Evolutionary conservation across 2,329 filamentous ascomycete genomes (phyloP).

Genomic region (Colletotrichum neosansevieriae): DNA sequence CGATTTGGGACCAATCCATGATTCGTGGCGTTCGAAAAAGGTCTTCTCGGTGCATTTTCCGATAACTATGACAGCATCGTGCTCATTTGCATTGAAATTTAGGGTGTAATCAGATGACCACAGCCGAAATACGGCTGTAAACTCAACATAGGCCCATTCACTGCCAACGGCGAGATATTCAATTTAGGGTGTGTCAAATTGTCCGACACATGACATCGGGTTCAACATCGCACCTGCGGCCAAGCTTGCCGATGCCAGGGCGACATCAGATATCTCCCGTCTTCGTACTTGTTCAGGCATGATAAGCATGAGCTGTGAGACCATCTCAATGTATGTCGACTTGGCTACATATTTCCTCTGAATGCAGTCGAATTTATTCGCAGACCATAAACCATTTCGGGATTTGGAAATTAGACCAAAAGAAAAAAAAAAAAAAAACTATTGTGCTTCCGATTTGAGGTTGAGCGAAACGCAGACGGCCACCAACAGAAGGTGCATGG

Average conservation of each 20-base stretch:
- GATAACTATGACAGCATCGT: too few relatives aligned
- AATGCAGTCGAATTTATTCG: conserved; percentile 27
- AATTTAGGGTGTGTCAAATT: not conserved
- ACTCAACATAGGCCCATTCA: too few relatives aligned
- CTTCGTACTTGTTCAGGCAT: not conserved
- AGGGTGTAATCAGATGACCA: too few relatives aligned
- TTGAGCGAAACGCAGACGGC: not conserved
- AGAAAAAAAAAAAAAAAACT: not conserved
- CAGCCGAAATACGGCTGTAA: too few relatives aligned
- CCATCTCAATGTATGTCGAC: not conserved
- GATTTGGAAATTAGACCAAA: not conserved
- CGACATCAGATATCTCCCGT: not conserved
- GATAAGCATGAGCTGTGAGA: not conserved
- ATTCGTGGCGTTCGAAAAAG: too few relatives aligned
- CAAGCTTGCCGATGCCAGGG: not conserved
- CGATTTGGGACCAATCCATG: too few relatives aligned
- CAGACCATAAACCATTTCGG: not conserved
- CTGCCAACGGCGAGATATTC: not conserved
- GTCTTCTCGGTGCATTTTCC: too few relatives aligned
- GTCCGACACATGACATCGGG: not conserved
- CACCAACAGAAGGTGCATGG: not conserved
- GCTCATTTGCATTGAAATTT: too few relatives aligned
- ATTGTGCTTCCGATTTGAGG: not conserved
- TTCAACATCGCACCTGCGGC: not conserved
- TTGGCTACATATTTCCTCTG: conserved; percentile 52